phyloP scores from a whole-genome alignment of 2,329 filamentous ascomycete species.

The Acarospora socialis region DNA sequence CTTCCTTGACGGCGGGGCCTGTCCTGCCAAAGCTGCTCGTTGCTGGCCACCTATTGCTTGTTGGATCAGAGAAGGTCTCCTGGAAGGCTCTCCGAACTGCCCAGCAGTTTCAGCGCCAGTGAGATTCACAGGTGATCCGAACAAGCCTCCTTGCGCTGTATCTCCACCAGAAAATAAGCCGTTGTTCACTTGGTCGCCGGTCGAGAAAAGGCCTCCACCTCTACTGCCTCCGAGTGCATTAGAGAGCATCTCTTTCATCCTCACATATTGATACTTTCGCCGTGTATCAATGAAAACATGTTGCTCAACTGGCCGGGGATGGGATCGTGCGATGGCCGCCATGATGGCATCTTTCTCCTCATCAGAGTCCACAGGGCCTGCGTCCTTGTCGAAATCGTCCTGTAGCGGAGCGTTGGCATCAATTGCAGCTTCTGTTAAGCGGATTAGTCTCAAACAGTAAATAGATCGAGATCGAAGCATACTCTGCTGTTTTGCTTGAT shows the following conservation, averaged over 20 bases:
- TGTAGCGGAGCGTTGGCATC: constrained; percentile 85
- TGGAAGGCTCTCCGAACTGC: too few relatives aligned
- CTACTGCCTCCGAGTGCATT: constrained; percentile 40
- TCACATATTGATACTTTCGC: constrained; percentile 45
- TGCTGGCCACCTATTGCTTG: too few relatives aligned
- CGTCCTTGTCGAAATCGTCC: constrained; percentile 68
- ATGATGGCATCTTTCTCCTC: constrained; percentile 88
- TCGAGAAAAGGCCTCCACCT: constrained; percentile 34
- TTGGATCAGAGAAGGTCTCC: too few relatives aligned
- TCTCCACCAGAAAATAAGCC: too few relatives aligned
- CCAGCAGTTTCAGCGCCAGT: too few relatives aligned
- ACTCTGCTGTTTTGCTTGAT: constrained; percentile 96
- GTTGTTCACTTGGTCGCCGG: too few relatives aligned
- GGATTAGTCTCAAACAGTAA: constrained; percentile 9
- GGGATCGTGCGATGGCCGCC: constrained; percentile 60
- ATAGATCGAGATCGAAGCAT: constrained; percentile 26
- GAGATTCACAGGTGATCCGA: too few relatives aligned
- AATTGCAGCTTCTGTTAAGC: constrained; percentile 63
- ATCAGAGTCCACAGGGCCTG: constrained; percentile 77
- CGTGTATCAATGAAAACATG: constrained; percentile 22
- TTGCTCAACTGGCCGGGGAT: constrained; percentile 48
- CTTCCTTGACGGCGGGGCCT: too few relatives aligned
- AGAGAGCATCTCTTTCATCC: constrained; percentile 49
- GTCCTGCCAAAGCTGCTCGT: too few relatives aligned
- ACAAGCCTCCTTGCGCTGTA: too few relatives aligned